Conservation (phyloP, 2,329 filamentous ascomycete genomes). For the Chrysosporium queenslandicum region DNA sequence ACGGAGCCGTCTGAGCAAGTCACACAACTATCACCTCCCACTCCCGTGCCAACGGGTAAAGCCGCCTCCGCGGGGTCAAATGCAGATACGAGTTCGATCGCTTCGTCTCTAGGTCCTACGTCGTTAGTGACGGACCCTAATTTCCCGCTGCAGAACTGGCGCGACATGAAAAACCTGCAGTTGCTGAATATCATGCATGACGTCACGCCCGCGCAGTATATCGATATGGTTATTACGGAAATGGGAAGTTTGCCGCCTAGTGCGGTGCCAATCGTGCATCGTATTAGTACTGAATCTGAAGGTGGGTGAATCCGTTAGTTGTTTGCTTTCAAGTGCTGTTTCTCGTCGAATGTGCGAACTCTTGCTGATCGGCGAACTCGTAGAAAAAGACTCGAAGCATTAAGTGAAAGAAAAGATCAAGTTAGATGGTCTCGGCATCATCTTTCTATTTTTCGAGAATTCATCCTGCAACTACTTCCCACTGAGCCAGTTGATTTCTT, state of each 20-base stretch:
- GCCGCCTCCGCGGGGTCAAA: conserved; percentile 20
- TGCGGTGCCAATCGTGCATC: conserved; percentile 67
- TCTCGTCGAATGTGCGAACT: too few relatives aligned
- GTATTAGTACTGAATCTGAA: conserved; percentile 41
- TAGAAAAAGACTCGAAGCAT: too few relatives aligned
- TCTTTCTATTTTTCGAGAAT: too few relatives aligned
- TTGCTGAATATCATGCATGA: conserved; percentile 76
- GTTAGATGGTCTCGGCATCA: too few relatives aligned
- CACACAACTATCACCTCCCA: conserved; percentile 9
- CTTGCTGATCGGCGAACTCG: too few relatives aligned
- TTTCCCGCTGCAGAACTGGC: conserved; percentile 44
- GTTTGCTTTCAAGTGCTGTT: not conserved
- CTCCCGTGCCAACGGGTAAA: conserved; percentile 23
- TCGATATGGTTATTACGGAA: conserved; percentile 84
- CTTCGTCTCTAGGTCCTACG: conserved; percentile 4
- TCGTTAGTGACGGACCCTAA: conserved; percentile 21
- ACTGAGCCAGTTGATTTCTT: too few relatives aligned
- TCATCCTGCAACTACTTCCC: too few relatives aligned
- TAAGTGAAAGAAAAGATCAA: too few relatives aligned
- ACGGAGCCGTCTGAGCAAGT: conserved; percentile 13
- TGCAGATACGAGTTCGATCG: conserved; percentile 18
- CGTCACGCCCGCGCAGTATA: conserved; percentile 75
- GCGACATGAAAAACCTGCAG: conserved; percentile 50
- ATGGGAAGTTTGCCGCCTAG: conserved; percentile 77
- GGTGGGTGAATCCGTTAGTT: not conserved